Conservation (phyloP, 2,329 filamentous ascomycete species). For the Penicillium sp. region DNA sequence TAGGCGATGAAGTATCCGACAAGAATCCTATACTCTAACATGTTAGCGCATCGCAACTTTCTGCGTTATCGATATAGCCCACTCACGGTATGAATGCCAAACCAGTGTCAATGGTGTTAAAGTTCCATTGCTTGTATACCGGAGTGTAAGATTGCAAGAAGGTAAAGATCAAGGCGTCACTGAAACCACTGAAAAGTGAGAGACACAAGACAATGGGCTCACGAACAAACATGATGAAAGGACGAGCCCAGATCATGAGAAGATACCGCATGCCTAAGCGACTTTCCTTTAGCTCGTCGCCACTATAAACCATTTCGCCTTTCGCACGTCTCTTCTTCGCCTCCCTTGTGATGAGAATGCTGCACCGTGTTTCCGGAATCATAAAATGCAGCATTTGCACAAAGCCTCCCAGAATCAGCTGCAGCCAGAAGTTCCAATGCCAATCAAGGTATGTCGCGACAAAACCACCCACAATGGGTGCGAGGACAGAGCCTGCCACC, state of each 20-base stretch:
- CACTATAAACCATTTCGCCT: conserved; percentile 66
- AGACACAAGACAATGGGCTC: conserved; percentile 65
- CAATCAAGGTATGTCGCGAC: conserved; percentile 50
- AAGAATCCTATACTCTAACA: conserved; percentile 40
- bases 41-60: neutral
- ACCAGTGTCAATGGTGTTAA: conserved; percentile 50
- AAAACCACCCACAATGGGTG: conserved; percentile 55
- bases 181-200: conserved; percentile 64
- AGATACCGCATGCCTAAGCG: conserved; percentile 59
- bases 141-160: conserved; percentile 63
- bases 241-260: conserved; percentile 57
- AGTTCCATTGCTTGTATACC: conserved; percentile 62
- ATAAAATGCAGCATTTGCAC: conserved; percentile 54
- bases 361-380: conserved; percentile 58
- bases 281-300: conserved; percentile 64
- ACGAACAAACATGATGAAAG: conserved; percentile 63
- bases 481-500: conserved; percentile 51
- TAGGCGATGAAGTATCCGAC: conserved; percentile 61
- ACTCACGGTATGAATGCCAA: conserved; percentile 55
- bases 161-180: conserved; percentile 65
- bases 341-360: conserved; percentile 58
- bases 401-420: conserved; percentile 57
- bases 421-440: conserved; percentile 65
- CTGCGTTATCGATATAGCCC: neutral
- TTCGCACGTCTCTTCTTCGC: conserved; percentile 57